A percentile compares a stretch with the other conserved stretches of the same genome.
These are phyloP conservation scores for Nigrospora sphaerica DNA, from an alignment of 2,329 filamentous ascomycete genomes.

Conservation along the genomic window DNA sequence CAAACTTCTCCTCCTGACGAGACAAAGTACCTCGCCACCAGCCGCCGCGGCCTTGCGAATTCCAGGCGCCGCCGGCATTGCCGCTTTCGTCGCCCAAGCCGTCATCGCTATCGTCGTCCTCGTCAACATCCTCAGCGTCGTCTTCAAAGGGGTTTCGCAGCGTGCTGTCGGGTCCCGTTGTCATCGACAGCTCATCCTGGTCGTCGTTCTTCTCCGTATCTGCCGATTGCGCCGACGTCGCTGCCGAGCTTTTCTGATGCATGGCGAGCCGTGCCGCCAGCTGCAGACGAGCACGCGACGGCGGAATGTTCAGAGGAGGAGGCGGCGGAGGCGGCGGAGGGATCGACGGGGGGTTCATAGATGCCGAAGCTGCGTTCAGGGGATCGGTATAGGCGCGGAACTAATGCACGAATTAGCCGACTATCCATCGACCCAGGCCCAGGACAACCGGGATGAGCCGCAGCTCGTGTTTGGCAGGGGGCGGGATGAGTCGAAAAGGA, in stretches of 20 bases:
- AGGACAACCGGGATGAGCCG: no score
- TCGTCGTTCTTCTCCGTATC: constrained; percentile 32
- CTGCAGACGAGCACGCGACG: constrained; percentile 79
- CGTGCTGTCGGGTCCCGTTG: constrained; percentile 10
- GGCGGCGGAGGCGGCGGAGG: constrained; percentile 59
- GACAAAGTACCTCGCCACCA: constrained; percentile 40
- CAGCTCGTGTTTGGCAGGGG: no score
- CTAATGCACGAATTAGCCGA: constrained; percentile 22
- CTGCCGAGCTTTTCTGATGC: constrained; percentile 57
- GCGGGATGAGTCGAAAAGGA: no score
- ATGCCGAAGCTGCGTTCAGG: constrained; percentile 37
- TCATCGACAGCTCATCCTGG: constrained; percentile 19
- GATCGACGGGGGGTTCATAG: constrained; percentile 50
- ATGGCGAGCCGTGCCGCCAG: constrained; percentile 81
- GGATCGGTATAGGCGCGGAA: constrained; percentile 54
- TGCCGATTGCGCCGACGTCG: constrained; percentile 29
- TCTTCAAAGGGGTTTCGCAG: constrained; percentile 29
- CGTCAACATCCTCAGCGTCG: constrained; percentile 46
- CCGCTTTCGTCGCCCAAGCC: constrained; percentile 27
- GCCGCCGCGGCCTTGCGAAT: constrained; percentile 28
- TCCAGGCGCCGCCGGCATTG: constrained; percentile 25
- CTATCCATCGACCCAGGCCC: no score
- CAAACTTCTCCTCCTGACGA: constrained; percentile 24
- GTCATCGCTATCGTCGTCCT: constrained; percentile 38
- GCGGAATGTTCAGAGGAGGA: constrained; percentile 75